Evolutionary conservation across 1,284 basidiomycete genomes (phyloP), one percentile per base, ranked within the genome.

Genomic region (Cerrena zonata): DNA sequence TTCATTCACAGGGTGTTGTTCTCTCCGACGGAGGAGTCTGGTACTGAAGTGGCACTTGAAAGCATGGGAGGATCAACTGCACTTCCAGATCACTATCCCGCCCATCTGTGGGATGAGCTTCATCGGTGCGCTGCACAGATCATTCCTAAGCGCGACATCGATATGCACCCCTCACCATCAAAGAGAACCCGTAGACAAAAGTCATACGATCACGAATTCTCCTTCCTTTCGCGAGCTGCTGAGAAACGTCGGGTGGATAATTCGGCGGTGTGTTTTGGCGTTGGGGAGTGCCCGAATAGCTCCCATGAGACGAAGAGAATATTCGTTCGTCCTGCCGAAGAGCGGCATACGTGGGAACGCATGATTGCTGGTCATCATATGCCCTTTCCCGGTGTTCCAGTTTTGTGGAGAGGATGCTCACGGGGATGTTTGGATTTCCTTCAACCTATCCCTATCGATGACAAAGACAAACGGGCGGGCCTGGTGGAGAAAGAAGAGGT

Each of bases 381-480:
- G 0, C 74, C 73, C 12, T 57, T 59, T 45, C 51, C 53, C 15
- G 63, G 66, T 2, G 80, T 85, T 10, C 82, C 86, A n/a, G 53
- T 89, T 36, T 64, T 71, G 48, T 89, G 86, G 86, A 69, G 83
- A 21, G 87, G 86, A 0, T 89, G 86, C 62, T 62, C 65, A 24
- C 55, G 53, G 48, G 80, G 80, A 0, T 89, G 87, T 63, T 62
- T 89, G 53, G 70, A 74, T 42, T 85, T 83, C 60, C 64, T 89
- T 54, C 44, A 19, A 13, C 30, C 45, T 21, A 19, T 10, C 15
- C 7, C 7, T 15, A 15, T 22, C 11, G 24, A 21, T 10, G 42
- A 11, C 11, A 26, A 27, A 24, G 42, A 44, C 18, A 4, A 23
- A 23, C 12, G 24, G 18, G 45, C 12, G 12, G n/a, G 5, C 10